Conservation (phyloP, 257 asterid genomes). For the Scutellaria galericulata region DNA sequence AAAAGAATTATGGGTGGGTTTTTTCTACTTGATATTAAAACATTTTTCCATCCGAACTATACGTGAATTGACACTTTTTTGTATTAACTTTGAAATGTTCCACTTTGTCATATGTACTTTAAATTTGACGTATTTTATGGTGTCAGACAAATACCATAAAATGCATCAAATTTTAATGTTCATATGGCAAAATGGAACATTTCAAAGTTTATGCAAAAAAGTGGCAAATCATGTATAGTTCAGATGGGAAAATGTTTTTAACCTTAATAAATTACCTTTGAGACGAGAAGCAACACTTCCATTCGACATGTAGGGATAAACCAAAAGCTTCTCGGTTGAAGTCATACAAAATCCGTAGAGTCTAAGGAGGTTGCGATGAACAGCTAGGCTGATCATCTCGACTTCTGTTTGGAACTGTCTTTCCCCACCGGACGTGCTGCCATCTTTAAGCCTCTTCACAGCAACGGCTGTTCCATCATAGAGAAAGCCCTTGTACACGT, state of each 20-base stretch:
- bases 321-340: constrained; percentile 77
- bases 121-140: too few species aligned
- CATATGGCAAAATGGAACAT: too few species aligned
- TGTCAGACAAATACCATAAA: too few species aligned
- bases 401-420: constrained; percentile 93
- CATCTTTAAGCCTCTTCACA: constrained; percentile 90
- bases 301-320: constrained; percentile 93
- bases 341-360: constrained; percentile 91
- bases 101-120: too few species aligned
- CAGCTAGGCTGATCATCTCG: constrained; percentile 94
- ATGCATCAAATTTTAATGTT: too few species aligned
- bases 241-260: too few species aligned
- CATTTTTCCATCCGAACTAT: too few species aligned
- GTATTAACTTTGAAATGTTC: too few species aligned
- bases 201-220: too few species aligned
- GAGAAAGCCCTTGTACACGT: constrained; percentile 85
- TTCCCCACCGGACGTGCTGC: constrained; percentile 80
- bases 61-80: too few species aligned
- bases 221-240: too few species aligned
- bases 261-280: constrained; percentile 53
- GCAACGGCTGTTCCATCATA: constrained; percentile 86
- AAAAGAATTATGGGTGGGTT: not conserved
- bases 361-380: constrained; percentile 91
- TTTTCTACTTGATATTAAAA: too few species aligned
- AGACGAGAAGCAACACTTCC: constrained; percentile 99